Evolutionary conservation across 441 rosid genomes (phyloP), one percentile per base, ranked within the genome.

Genomic region (Raphanus hybrid): DNA sequence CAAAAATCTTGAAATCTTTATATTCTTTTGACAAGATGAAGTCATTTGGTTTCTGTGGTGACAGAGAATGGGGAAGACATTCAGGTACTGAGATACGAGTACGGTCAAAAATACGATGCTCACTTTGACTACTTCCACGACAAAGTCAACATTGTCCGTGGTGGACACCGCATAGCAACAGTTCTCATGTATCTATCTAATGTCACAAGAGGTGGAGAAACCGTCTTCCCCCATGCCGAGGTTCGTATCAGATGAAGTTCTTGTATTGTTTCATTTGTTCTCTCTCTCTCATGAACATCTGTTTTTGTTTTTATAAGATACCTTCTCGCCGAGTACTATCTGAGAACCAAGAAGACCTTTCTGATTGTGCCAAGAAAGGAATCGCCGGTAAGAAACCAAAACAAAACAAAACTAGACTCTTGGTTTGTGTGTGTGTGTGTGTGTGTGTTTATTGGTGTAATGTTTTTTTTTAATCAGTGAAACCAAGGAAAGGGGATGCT

Each of bases 1-100:
- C 27, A 14, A 69, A 23, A 26, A 29, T 41, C 3, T 50, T 57
- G 41, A 54, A 29, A 9, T 52, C 8, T 50, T 48, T 29, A 12
- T 48, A 12, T 5, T 5, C 18, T 29, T 29, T 29, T 29, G 54
- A 41, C 48, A 9, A 41, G 48, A 41, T 9, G 48, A 50, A n/a
- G 16, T n/a, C 35, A 12, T 70, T 71, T 10, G 63, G 48, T 69
- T 69, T 64, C 4, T 62, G 43, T 82, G 71, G 62, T 6, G 80
- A 23, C 86, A 92, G 98, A 89, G 82, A 92, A 92, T 74, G 98
- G 96, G 26, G 98, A 92, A 86, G 98, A 92, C 77, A 83, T 91
- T 9, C 98, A 92, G 78, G 89, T 92, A 10, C 73, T 50, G 55
- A 50, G 55, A 50, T 50, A 50, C 18, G 55, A 50, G 55, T 50